These are phyloP conservation scores for Nicotiana obtusifolia DNA, from an alignment of 257 asterid genomes.

Conservation along the genomic window DNA sequence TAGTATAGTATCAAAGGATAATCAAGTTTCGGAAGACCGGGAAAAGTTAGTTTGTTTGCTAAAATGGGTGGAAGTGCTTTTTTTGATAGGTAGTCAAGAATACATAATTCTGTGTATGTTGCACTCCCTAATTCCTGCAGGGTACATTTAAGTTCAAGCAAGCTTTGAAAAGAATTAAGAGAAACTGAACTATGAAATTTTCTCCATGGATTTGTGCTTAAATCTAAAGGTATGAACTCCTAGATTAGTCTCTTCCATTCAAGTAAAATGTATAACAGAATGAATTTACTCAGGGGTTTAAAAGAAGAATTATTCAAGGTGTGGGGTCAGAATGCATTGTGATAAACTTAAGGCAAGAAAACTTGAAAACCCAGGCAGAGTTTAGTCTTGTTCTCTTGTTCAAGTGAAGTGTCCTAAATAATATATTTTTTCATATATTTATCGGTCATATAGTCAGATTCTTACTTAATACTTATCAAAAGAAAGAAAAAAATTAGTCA, in stretches of 20 bases:
- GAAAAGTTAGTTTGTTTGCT: neutral
- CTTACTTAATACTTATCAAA: neutral
- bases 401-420: no score
- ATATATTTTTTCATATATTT: neutral
- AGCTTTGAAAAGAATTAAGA: neutral
- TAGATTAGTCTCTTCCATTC: neutral
- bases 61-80: neutral
- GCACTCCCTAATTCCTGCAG: neutral
- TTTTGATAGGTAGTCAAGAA: neutral
- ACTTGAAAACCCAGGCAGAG: neutral
- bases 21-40: neutral
- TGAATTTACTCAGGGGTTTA: neutral
- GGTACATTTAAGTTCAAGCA: neutral
- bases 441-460: neutral
- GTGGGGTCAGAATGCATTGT: neutral
- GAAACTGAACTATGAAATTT: no score
- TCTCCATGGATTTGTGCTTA: neutral
- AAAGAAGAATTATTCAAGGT: neutral
- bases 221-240: neutral
- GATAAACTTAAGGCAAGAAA: neutral
- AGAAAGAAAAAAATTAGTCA: neutral
- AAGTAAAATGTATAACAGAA: neutral
- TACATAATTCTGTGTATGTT: neutral
- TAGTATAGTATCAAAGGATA: no score
- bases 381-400: no score